These are phyloP conservation scores for Amylostereum areolatum DNA, from an alignment of 1,284 basidiomycete species.

Conservation along the genomic window DNA sequence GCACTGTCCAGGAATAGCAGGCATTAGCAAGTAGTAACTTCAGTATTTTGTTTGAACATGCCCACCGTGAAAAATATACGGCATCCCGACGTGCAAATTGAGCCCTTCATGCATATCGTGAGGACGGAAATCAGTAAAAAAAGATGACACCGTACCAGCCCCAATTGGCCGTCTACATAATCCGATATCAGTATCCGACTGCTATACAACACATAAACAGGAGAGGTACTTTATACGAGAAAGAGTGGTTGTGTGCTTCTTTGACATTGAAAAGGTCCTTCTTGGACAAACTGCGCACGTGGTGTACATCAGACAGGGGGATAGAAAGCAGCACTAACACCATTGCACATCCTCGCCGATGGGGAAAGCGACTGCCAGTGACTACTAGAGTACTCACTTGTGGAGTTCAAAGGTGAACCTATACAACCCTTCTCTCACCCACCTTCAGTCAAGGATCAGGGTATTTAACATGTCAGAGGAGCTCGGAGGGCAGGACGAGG, in stretches of 20 bases:
- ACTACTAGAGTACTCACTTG: conserved; percentile 34
- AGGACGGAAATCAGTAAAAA: conserved; percentile 5
- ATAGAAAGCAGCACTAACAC: too few species aligned
- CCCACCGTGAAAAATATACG: conserved; percentile 73
- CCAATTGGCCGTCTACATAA: conserved; percentile 73
- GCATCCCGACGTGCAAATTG: conserved; percentile 75
- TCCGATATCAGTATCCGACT: conserved; percentile 10
- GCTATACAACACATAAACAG: background rate
- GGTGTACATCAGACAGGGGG: background rate
- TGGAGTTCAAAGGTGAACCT: conserved; percentile 82
- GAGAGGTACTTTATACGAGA: conserved; percentile 66
- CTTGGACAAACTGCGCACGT: conserved; percentile 43
- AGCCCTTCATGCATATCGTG: conserved; percentile 42
- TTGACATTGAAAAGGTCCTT: conserved; percentile 55
- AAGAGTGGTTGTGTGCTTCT: conserved; percentile 81
- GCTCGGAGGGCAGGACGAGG: background rate
- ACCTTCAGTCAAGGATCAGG: conserved; percentile 34
- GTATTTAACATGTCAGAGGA: background rate
- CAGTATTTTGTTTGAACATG: too few species aligned
- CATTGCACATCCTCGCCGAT: too few species aligned
- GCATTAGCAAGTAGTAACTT: too few species aligned
- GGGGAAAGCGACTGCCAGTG: too few species aligned
- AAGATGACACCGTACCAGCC: conserved; percentile 53
- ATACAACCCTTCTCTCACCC: conserved; percentile 79
- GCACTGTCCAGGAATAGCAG: too few species aligned